phyloP scores from a whole-genome alignment of 306 rosid genomes.

The Quillaja saponaria region DNA sequence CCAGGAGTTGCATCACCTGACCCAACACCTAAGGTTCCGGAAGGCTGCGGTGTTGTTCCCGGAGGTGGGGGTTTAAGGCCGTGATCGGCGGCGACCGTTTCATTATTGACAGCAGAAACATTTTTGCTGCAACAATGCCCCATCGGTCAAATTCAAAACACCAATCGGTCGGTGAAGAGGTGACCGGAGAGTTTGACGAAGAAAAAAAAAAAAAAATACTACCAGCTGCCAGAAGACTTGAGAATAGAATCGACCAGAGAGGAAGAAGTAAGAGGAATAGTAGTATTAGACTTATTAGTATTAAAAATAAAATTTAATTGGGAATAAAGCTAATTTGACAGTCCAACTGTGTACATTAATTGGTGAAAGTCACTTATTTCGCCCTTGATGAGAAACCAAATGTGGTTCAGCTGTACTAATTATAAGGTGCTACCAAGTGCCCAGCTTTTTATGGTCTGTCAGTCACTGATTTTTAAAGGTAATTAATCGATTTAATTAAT shows the following conservation, averaged over 20 bases:
- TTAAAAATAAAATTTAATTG: too few species aligned
- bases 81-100: slow-evolving; percentile 37
- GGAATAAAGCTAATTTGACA: slow-evolving; percentile 37
- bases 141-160: slow-evolving; percentile 51
- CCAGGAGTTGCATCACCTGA: slow-evolving; percentile 47
- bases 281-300: too few species aligned
- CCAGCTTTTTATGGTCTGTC: too few species aligned
- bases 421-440: too few species aligned
- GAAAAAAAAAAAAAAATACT: slow-evolving; percentile 2
- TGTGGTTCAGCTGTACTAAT: too few species aligned
- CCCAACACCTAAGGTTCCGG: slow-evolving; percentile 28
- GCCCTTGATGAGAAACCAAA: slow-evolving; percentile 43
- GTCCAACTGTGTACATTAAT: slow-evolving; percentile 43
- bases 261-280: neutral
- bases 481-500: too few species aligned
- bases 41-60: slow-evolving; percentile 7
- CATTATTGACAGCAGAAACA: slow-evolving; percentile 55
- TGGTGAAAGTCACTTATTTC: slow-evolving; percentile 31
- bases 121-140: slow-evolving; percentile 82
- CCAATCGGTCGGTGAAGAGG: slow-evolving; percentile 30
- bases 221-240: neutral
- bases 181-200: slow-evolving; percentile 42
- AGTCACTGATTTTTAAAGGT: too few species aligned
- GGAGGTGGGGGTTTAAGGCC: slow-evolving; percentile 14
- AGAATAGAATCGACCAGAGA: neutral